phyloP scores from a whole-genome alignment of 2,329 filamentous ascomycete species.

The Penicillium psychrosexuale region DNA sequence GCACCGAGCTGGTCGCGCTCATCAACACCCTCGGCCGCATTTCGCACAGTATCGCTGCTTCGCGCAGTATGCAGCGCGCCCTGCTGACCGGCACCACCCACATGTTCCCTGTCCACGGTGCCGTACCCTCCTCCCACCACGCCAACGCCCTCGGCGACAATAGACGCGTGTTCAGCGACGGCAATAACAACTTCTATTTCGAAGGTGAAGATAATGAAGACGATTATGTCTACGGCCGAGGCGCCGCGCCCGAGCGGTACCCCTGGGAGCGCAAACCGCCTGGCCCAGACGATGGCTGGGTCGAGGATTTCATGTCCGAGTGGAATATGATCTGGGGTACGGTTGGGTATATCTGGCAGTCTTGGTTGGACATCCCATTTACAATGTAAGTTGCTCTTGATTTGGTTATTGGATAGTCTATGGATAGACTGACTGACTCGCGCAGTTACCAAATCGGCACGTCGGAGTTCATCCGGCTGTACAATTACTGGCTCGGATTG shows the following conservation, averaged over 20 bases:
- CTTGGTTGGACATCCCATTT: conserved; percentile 68
- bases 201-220: conserved; percentile 40
- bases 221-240: conserved; percentile 44
- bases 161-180: conserved; percentile 32
- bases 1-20: conserved; percentile 89
- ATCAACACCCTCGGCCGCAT: conserved; percentile 92
- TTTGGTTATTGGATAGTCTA: neutral
- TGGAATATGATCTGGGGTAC: conserved; percentile 60
- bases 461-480: conserved; percentile 55
- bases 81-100: conserved; percentile 38
- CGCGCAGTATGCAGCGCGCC: conserved; percentile 66
- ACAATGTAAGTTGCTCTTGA: conserved; percentile 59
- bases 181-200: conserved; percentile 34
- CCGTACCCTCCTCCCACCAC: conserved; percentile 26
- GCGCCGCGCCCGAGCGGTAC: conserved; percentile 25
- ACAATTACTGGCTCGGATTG: conserved; percentile 62
- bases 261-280: conserved; percentile 34
- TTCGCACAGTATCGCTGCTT: conserved; percentile 71
- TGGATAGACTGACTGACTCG: conserved; percentile 4
- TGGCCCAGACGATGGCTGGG: conserved; percentile 45
- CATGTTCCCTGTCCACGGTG: conserved; percentile 28
- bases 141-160: conserved; percentile 11
- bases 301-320: conserved; percentile 64
- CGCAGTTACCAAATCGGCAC: conserved; percentile 51
- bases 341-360: conserved; percentile 62